Base-by-base conservation (phyloP, 768 basidiomycete species). In the Pisolithus albus region DNA sequence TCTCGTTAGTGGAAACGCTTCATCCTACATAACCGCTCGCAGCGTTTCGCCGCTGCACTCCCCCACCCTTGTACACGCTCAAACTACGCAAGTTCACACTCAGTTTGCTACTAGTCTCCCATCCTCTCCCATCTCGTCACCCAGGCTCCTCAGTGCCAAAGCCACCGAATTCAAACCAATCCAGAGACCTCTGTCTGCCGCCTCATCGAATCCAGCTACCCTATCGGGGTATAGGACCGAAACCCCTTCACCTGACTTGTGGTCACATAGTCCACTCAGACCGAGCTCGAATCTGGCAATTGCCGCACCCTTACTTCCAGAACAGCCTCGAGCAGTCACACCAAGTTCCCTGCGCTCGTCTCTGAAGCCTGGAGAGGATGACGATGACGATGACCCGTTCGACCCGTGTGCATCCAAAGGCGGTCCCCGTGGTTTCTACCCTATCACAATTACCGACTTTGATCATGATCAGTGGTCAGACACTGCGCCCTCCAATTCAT, bases 101-200 rank as follows among this genome's bases (percentile, higher is more conserved):
- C 86, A 88, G 58, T 83, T 80, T 61, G 82, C 88, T n/a, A 78
- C 85, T 5, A 90, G 88, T 66, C 80, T 89, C 43, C 88, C 89
- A 7, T 79, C 88, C 0, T 92, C 92, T 0, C 92, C 92, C 0
- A 68, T 92, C 10, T 86, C 88, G 0, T 91, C 92, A 2, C 90
- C 93, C 7, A 80, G 89, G 18, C 72, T 92, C 21, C 76, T 95
- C 47, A 94, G 85, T 60, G 93, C 92, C 40, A 94, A 93, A 70
- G 92, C 92, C 1, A 81, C 77, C 36, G 90, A 93, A 64, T 94
- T 94, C 69, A 87, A 83, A 58, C 92, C 92, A 16, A 84, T 88
- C 36, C 84, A 79, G 28, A 80, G 88, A 3, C 88, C 92, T 0
- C 76, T 90, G 24, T 87, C 86, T 7, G 84, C 89, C 1, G 30